Evolutionary conservation across 139 green algal genomes (phyloP), one percentile per base, ranked within the genome.

Genomic region (Chara braunii): DNA sequence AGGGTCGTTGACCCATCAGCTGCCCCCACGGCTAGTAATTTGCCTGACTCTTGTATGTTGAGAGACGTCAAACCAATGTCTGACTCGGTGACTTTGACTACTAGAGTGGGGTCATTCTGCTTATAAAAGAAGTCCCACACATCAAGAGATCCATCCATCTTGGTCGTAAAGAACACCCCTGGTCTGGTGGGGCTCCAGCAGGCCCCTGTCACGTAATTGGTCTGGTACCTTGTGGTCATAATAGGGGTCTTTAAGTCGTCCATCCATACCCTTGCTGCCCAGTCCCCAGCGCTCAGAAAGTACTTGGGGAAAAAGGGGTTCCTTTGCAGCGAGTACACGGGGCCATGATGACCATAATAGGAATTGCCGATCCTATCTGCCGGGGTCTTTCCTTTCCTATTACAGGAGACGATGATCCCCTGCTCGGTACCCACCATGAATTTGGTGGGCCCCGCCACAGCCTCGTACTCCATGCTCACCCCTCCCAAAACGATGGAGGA

Each of bases 401-500:
- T 95, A 74, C 88, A 92, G 22, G 81, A 72, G 34, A 93, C 61
- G 53, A 94, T 75, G n/a, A 54, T 75, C 50, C 87, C 89, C 64
- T 88, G 78, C 74, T 94, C 86, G 2, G 84, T 93, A 62, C 90
- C 90, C 32, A 95, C 80, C 85, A 95, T 94, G 77, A 96, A 96
- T 81, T 94, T 95, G 66, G 88, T 94, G 43, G 90, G 86, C 0
- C 90, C 90, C 1, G 87, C 89, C 8, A 74, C 68, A 7, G 85
- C 62, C 64, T 88, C 85, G 71, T 95, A 95, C 64, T 94, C 85
- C 33, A 95, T 55, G 2, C 70, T 62, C 42, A 67, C 29, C n/a
- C 59, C 75, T 26, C 62, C 58, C 1, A 56, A 22, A 12, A 62
- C 31, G 34, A 36, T 37, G 40, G 18, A 26, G 18, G 40, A 48